Conservation (phyloP, 495 filamentous ascomycete genomes). For the Pyronema domesticum region DNA sequence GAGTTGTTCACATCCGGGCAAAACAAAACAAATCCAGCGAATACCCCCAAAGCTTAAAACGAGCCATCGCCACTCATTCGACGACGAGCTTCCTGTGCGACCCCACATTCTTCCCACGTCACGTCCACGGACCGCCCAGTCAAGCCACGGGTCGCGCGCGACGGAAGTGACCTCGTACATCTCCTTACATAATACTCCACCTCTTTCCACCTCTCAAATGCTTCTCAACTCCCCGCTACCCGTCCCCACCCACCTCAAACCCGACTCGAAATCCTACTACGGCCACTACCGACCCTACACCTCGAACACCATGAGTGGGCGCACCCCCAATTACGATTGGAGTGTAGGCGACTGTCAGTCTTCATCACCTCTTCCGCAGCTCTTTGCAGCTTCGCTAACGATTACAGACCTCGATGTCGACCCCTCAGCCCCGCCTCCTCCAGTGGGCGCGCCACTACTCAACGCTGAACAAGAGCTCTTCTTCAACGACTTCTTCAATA, state of each 20-base stretch:
- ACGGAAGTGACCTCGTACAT: not conserved
- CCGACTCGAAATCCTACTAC: slow-evolving; percentile 4
- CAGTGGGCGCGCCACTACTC: slow-evolving; percentile 21
- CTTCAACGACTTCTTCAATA: slow-evolving; percentile 21
- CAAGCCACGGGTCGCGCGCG: not conserved
- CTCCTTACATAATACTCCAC: not conserved
- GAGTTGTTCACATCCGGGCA: too few relatives aligned
- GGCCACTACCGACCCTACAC: not conserved
- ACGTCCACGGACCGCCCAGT: too few relatives aligned
- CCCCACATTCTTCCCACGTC: not conserved
- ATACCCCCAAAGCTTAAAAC: too few relatives aligned
- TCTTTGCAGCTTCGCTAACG: too few relatives aligned
- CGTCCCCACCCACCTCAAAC: slow-evolving; percentile 13
- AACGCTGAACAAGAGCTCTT: slow-evolving; percentile 19
- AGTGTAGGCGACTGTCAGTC: too few relatives aligned
- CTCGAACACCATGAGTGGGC: too few relatives aligned
- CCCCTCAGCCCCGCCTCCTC: slow-evolving; percentile 14
- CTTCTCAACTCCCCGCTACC: slow-evolving; percentile 23
- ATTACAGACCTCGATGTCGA: too few relatives aligned
- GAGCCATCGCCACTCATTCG: not conserved
- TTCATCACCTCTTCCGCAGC: too few relatives aligned
- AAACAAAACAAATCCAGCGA: too few relatives aligned
- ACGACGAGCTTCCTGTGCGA: not conserved
- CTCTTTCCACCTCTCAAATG: slow-evolving; percentile 1
- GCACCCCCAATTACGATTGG: too few relatives aligned